phyloP scores from a whole-genome alignment of 129 eudicot species.

The Chrysanthemum lavandulifolium region DNA sequence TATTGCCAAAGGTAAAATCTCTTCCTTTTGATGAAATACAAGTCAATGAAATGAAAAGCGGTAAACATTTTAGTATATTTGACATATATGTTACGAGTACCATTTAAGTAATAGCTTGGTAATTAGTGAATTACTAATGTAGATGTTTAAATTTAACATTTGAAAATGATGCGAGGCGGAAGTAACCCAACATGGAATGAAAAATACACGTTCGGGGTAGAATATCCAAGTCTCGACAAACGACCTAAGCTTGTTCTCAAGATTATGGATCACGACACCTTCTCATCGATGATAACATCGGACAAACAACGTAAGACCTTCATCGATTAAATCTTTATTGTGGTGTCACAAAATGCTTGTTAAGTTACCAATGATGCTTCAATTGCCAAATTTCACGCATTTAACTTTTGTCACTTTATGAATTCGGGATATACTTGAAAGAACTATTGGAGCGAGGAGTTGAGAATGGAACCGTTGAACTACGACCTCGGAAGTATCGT shows the following conservation, averaged over 20 bases:
- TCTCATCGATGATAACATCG: slow-evolving; percentile 62
- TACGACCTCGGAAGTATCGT: slow-evolving; percentile 50
- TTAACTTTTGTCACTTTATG: neutral
- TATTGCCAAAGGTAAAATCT: slow-evolving; percentile 46
- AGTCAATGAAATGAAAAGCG: neutral
- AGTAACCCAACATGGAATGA: slow-evolving; percentile 63
- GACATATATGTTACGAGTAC: neutral
- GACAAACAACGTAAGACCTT: slow-evolving; percentile 62
- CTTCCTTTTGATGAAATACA: neutral
- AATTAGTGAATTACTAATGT: neutral
- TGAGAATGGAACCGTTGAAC: slow-evolving; percentile 63
- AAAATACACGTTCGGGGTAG: slow-evolving; percentile 57
- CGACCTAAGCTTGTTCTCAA: slow-evolving; percentile 56
- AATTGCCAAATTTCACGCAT: too few species aligned
- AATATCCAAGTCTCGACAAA: slow-evolving; percentile 49
- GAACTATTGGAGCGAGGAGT: slow-evolving; percentile 64
- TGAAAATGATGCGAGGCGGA: slow-evolving; percentile 52
- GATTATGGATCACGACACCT: slow-evolving; percentile 72
- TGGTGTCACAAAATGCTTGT: neutral
- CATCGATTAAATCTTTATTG: too few species aligned
- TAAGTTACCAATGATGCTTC: too few species aligned
- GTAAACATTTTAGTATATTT: neutral
- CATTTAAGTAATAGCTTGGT: neutral
- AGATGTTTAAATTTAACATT: too few species aligned
- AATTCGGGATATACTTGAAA: slow-evolving; percentile 62